Percentiles rank a stretch among this genome's conserved stretches.
phyloP scores from a whole-genome alignment of 331 rosid species.

The Malus hybrid region DNA sequence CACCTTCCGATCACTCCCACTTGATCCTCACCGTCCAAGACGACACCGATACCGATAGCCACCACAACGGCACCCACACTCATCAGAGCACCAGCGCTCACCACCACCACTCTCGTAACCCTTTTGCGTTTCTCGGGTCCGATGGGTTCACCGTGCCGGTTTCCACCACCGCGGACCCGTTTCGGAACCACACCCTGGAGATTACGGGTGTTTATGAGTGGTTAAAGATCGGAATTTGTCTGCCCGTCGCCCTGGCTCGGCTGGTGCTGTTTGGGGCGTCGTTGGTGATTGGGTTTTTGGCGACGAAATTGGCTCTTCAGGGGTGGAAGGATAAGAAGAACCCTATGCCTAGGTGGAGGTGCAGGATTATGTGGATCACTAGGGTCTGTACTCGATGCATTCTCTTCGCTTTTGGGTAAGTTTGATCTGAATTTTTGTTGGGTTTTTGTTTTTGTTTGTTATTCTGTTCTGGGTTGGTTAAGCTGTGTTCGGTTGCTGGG shows the following conservation, averaged over 20 bases:
- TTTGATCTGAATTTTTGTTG: not conserved
- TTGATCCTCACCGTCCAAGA: slow-evolving; percentile 35
- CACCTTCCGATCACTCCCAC: slow-evolving; percentile 33
- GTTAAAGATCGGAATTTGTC: slow-evolving; percentile 38
- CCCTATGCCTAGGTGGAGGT: slow-evolving; percentile 85
- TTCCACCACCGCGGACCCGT: slow-evolving; percentile 57
- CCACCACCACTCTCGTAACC: slow-evolving; percentile 19
- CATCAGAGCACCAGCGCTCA: not conserved
- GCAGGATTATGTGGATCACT: slow-evolving; percentile 77
- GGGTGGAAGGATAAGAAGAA: slow-evolving; percentile 39
- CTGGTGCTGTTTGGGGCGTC: slow-evolving; percentile 56
- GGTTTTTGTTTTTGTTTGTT: not conserved
- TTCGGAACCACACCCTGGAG: slow-evolving; percentile 44
- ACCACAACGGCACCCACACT: not conserved
- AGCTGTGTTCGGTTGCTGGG: not conserved
- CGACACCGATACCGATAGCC: not conserved
- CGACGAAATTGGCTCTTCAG: slow-evolving; percentile 30
- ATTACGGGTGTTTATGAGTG: slow-evolving; percentile 66
- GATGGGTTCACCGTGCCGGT: slow-evolving; percentile 42
- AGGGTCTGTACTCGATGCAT: slow-evolving; percentile 66
- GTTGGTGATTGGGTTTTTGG: slow-evolving; percentile 53
- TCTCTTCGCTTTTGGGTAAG: slow-evolving; percentile 86
- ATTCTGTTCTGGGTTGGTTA: not conserved
- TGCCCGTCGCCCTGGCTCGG: slow-evolving; percentile 55
- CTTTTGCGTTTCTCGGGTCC: slow-evolving; percentile 49